Conservation (phyloP, 2,329 filamentous ascomycete genomes). For the Diaporthe aspalathi region DNA sequence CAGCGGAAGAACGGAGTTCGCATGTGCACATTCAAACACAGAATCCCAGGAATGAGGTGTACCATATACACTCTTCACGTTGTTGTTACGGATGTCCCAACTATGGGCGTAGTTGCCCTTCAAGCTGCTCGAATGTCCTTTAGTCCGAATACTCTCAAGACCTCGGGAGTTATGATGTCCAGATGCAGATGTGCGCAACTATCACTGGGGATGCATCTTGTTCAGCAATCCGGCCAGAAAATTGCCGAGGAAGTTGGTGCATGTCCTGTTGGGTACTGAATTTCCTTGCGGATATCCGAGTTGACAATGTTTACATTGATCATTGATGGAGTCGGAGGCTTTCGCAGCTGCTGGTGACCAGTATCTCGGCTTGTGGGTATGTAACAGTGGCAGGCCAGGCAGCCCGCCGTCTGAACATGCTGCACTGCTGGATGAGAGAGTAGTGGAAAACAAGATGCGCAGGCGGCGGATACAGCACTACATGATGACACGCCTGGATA, state of each 20-base stretch:
- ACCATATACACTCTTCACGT: not conserved
- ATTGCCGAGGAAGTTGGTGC: not conserved
- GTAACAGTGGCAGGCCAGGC: too few species aligned
- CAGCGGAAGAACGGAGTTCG: not conserved
- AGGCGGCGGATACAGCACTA: not conserved
- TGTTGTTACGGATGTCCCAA: not conserved
- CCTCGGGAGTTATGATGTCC: too few species aligned
- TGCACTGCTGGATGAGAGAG: too few species aligned
- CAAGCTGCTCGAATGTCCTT: too few species aligned
- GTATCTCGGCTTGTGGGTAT: not conserved
- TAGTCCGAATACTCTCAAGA: too few species aligned
- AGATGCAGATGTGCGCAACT: too few species aligned
- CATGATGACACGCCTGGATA: not conserved
- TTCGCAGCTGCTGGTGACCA: not conserved
- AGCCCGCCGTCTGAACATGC: too few species aligned
- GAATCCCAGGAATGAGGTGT: too few species aligned
- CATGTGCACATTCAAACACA: not conserved
- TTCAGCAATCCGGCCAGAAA: slow-evolving; percentile 17
- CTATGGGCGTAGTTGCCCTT: not conserved
- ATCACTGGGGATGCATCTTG: not conserved
- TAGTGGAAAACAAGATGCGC: not conserved
- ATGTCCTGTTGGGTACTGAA: not conserved
- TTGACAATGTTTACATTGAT: not conserved
- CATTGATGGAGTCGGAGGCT: not conserved
- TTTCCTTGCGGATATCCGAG: not conserved